A percentile compares a stretch with the other conserved stretches of the same genome.
phyloP scores from a whole-genome alignment of 2,329 filamentous ascomycete species.

The Teratosphaeria pseudoeucalypti region DNA sequence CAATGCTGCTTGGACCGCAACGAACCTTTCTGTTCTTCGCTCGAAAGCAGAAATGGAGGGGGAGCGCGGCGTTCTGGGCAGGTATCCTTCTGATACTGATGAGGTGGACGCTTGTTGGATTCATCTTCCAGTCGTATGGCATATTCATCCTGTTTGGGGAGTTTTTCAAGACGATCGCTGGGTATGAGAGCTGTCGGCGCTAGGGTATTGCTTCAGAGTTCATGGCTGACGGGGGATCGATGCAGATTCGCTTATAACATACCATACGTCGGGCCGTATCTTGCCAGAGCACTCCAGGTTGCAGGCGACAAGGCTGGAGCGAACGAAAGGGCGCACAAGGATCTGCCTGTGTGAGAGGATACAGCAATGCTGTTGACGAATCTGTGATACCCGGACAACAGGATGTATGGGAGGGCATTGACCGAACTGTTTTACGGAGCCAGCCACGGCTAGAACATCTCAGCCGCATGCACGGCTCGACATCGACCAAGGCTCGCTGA shows the following conservation, averaged over 20 bases:
- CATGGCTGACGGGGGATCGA: not conserved
- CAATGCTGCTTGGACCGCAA: conserved; percentile 83
- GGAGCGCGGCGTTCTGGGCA: conserved; percentile 74
- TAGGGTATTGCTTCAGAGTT: not conserved
- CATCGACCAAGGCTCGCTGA: not conserved
- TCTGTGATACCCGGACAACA: not conserved
- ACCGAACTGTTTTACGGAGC: not conserved
- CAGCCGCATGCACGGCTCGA: not conserved
- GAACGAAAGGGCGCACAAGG: conserved; percentile 56
- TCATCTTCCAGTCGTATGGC: conserved; percentile 82
- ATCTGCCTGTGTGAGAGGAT: conserved; percentile 57
- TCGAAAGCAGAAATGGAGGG: conserved; percentile 81
- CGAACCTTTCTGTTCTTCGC: conserved; percentile 94
- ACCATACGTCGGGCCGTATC: conserved; percentile 77
- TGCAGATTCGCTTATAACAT: conserved; percentile 63
- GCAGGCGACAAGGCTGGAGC: conserved; percentile 59
- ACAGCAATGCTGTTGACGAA: not conserved
- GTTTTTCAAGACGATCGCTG: conserved; percentile 84
- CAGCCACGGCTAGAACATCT: not conserved
- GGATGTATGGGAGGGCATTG: not conserved
- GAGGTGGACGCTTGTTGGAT: conserved; percentile 84
- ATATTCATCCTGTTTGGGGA: conserved; percentile 92
- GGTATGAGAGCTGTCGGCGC: conserved; percentile 22
- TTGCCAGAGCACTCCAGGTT: conserved; percentile 63
- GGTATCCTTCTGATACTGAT: conserved; percentile 80